phyloP scores from a whole-genome alignment of 805 yeast genomes.

The Candida nitratophila region DNA sequence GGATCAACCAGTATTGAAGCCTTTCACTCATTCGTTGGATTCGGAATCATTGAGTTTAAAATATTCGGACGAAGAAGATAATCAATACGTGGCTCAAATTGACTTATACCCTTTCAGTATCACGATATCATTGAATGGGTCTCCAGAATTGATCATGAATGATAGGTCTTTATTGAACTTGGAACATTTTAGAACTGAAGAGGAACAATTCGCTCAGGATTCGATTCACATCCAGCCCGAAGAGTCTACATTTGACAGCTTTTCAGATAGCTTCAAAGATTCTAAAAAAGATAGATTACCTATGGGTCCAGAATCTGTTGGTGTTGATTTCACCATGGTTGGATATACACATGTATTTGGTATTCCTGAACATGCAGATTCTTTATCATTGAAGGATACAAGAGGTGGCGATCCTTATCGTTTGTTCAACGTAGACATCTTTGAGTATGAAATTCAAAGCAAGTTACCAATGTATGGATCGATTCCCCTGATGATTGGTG shows the following conservation, averaged over 20 bases:
- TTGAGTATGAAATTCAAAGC: constrained; percentile 82
- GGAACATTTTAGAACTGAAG: constrained; percentile 68
- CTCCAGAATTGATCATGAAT: constrained; percentile 52
- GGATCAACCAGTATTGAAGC: constrained; percentile 15
- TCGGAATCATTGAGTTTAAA: constrained; percentile 12
- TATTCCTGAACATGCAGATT: constrained; percentile 95
- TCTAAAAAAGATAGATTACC: constrained; percentile 58
- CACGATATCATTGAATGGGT: constrained; percentile 37
- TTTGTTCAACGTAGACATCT: constrained; percentile 87
- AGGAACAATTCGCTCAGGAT: constrained; percentile 27
- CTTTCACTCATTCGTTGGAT: constrained; percentile 17
- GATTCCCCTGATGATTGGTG: constrained; percentile 80
- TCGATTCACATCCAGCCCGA: constrained; percentile 40
- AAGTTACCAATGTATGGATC: constrained; percentile 92
- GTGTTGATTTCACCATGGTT: constrained; percentile 61
- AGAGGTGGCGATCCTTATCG: constrained; percentile 66
- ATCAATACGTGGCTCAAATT: constrained; percentile 36
- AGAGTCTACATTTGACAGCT: constrained; percentile 62
- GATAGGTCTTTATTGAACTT: constrained; percentile 64
- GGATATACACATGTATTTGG: constrained; percentile 71
- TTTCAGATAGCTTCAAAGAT: constrained; percentile 66
- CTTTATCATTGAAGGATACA: constrained; percentile 69
- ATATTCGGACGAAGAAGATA: constrained; percentile 30
- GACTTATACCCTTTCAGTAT: constrained; percentile 43
- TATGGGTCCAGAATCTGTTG: constrained; percentile 87